Conservation (phyloP, 169 alveolate genomes). For the Plasmodium adleri region DNA sequence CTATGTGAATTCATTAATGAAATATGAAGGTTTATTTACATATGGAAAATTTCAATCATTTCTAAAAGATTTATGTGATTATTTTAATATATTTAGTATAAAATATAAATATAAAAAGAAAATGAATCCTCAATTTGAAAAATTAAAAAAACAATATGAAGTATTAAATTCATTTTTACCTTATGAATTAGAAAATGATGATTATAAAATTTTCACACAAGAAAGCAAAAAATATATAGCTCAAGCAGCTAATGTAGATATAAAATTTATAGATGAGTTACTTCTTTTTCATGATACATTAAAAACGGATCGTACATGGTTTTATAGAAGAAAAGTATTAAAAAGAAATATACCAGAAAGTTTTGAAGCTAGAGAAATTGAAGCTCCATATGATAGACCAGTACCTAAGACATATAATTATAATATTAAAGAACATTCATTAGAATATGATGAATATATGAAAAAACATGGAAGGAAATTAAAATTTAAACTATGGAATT, state of each 20-base stretch:
- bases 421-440: conserved; percentile 45
- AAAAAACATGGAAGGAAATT: conserved; percentile 37
- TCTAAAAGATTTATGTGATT: conserved; percentile 42
- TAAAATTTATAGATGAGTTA: conserved; percentile 84
- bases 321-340: conserved; percentile 79
- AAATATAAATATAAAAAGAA: conserved; percentile 56
- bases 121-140: conserved; percentile 60
- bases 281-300: conserved; percentile 81
- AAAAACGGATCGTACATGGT: conserved; percentile 87
- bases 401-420: conserved; percentile 40
- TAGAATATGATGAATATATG: conserved; percentile 68
- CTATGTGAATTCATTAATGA: conserved; percentile 63
- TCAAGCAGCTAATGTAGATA: conserved; percentile 69
- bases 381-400: conserved; percentile 73
- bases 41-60: conserved; percentile 43
- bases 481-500: conserved; percentile 63
- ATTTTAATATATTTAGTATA: conserved; percentile 36
- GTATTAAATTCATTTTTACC: conserved; percentile 81
- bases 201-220: conserved; percentile 78
- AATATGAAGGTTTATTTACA: conserved; percentile 76
- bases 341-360: conserved; percentile 79
- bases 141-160: conserved; percentile 71
- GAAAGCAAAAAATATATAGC: conserved; percentile 82
- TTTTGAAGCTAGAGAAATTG: conserved; percentile 82
- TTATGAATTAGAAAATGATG: conserved; percentile 83